These are phyloP conservation scores for Medicago ruthenica DNA, from an alignment of 306 rosid species.

Conservation along the genomic window DNA sequence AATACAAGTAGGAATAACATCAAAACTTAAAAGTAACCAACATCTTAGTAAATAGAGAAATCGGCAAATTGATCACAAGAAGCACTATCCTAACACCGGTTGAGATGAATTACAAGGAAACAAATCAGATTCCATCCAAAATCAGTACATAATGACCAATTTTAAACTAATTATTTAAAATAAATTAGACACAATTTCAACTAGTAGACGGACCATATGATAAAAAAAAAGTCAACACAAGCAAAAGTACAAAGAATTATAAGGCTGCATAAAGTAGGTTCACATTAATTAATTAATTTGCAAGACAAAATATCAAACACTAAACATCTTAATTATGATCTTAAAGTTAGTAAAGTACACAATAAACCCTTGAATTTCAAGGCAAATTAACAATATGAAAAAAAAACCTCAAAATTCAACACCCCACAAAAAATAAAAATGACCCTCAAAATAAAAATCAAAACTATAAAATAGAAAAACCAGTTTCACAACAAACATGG, in stretches of 20 bases:
- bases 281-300: conserved; percentile 2
- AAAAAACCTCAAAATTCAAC: conserved; percentile 28
- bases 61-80: conserved; percentile 9
- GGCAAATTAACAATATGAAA: conserved; percentile 19
- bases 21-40: neutral
- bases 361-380: conserved; percentile 4
- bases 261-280: conserved; percentile 23
- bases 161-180: conserved; percentile 12
- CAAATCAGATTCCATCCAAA: conserved; percentile 3
- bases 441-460: neutral
- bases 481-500: conserved; percentile 25
- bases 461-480: conserved; percentile 27
- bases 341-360: neutral
- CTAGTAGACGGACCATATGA: conserved; percentile 11
- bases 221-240: conserved; percentile 36
- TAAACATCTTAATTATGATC: conserved; percentile 38
- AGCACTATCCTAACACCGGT: neutral
- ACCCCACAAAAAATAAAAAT: neutral
- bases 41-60: conserved; percentile 19
- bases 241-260: conserved; percentile 20
- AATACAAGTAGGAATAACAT: no score
- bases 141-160: neutral
- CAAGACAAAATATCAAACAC: conserved; percentile 10
- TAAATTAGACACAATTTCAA: neutral
- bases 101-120: neutral